Evolutionary conservation across 805 yeast species (phyloP), one percentile per base, ranked within the genome.

Genomic region (Hanseniaspora lindneri): DNA sequence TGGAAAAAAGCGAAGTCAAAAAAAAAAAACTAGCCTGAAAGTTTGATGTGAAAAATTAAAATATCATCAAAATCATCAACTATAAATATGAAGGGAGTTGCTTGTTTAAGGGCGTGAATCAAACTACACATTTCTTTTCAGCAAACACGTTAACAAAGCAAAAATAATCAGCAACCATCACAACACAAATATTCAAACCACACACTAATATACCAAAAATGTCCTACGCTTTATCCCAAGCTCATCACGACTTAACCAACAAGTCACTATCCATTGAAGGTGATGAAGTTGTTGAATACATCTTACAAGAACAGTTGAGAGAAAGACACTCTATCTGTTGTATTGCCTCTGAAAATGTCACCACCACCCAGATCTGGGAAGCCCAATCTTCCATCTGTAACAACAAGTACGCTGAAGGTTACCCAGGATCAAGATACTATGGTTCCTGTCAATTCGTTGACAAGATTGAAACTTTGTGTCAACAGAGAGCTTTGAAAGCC

Each of bases 391-490:
- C 97, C 44, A 95, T 94, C 65, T 86, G 92, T 96, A 84, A 84
- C 66, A 92, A 92, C 79, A 92, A 92, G 74, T 92, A 92, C 72
- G 87, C 96, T 34, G 98, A 92, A 71, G 98, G 98, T 54, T 89
- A 92, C 71, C 98, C 98, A 52, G 97, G 97, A 56, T 96, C 94
- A 54, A 80, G 98, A 68, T 92, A 92, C 74, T 92, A 92, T 66
- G 98, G 98, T 67, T 97, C 97, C 66, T 92, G 92, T 68, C 94
- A 92, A 74, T 81, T 82, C 69, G 92, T 92, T 56, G 98, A 92
- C 72, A 79, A 83, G 67, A 86, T 88, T 64, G 98, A 92, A 72
- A 66, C 76, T 28, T 71, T 92, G 60, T 92, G 98, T 70, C 97
- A 88, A 72, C 70, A 83, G 61, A 82, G 98, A 70, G 98, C 98